Percentiles rank a stretch among this genome's conserved stretches.
phyloP scores from a whole-genome alignment of 192 early-diverging fungal genomes.

The Coemansia sp. region DNA sequence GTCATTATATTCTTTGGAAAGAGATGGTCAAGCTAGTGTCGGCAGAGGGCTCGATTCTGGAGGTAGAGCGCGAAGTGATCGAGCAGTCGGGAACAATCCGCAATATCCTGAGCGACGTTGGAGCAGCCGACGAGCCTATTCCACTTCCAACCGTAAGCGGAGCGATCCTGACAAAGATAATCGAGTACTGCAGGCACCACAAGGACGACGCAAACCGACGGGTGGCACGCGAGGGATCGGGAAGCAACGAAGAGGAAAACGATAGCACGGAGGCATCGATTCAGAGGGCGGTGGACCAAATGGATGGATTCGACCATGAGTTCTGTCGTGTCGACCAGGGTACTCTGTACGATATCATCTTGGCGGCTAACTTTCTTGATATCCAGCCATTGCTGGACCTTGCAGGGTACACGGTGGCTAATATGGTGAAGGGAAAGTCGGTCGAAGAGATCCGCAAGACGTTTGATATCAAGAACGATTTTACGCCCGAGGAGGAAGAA shows the following conservation, averaged over 20 bases:
- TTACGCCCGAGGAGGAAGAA: constrained; percentile 73
- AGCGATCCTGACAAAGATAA: constrained; percentile 80
- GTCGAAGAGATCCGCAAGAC: constrained; percentile 82
- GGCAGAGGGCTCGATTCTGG: constrained; percentile 42
- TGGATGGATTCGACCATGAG: constrained; percentile 88
- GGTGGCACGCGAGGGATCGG: constrained; percentile 18
- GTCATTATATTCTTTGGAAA: too few relatives aligned
- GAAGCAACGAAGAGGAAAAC: constrained; percentile 45
- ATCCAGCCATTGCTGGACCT: constrained; percentile 70
- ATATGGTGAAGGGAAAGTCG: constrained; percentile 86
- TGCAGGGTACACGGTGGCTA: constrained; percentile 82
- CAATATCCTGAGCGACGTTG: constrained; percentile 51
- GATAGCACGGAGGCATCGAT: constrained; percentile 53
- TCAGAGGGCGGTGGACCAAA: constrained; percentile 66
- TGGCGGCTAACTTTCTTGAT: constrained; percentile 87
- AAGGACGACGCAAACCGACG: constrained; percentile 58
- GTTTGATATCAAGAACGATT: constrained; percentile 70
- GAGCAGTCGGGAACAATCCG: constrained; percentile 55
- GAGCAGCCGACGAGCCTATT: constrained; percentile 51
- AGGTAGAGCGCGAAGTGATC: constrained; percentile 46
- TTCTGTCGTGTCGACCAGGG: constrained; percentile 93
- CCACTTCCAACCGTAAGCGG: constrained; percentile 91
- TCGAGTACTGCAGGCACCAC: constrained; percentile 90
- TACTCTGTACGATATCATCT: constrained; percentile 87
- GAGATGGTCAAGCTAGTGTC: constrained; percentile 30